A percentile compares a stretch with the other conserved stretches of the same genome.
Evolutionary conservation across 352 stramenopile species (phyloP).

Genomic region (Phytophthora sp.): DNA sequence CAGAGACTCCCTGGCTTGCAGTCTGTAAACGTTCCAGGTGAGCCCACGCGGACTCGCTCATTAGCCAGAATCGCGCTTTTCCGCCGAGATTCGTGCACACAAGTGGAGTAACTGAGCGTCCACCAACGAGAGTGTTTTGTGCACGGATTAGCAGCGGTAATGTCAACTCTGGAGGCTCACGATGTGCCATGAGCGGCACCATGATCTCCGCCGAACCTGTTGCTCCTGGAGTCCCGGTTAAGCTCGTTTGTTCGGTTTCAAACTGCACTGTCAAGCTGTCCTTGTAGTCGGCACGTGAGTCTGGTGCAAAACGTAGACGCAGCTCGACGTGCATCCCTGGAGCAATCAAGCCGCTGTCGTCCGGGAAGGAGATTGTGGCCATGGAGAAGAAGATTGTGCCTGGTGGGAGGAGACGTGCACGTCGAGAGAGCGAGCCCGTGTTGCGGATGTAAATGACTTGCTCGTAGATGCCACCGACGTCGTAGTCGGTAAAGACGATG

Average conservation of each 20-base stretch:
- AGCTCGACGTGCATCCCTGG: constrained; percentile 76
- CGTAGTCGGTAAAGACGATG: constrained; percentile 72
- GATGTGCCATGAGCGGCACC: constrained; percentile 55
- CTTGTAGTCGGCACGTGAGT: constrained; percentile 81
- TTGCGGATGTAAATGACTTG: constrained; percentile 74
- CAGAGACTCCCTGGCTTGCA: constrained; percentile 13
- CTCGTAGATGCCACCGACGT: constrained; percentile 80
- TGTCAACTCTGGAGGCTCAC: constrained; percentile 65
- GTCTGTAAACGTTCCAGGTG: constrained; percentile 38
- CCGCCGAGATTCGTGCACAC: constrained; percentile 68
- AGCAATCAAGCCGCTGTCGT: constrained; percentile 62
- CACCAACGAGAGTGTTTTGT: constrained; percentile 70
- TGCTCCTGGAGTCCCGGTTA: constrained; percentile 24
- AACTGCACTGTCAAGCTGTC: constrained; percentile 64
- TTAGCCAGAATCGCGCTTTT: constrained; percentile 71
- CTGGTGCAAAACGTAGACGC: constrained; percentile 63
- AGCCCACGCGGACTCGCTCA: constrained; percentile 55
- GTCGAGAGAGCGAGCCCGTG: constrained; percentile 54
- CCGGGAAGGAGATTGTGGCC: constrained; percentile 55
- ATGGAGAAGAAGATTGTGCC: constrained; percentile 72
- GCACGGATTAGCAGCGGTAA: constrained; percentile 65
- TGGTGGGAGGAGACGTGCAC: constrained; percentile 68
- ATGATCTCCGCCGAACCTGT: constrained; percentile 33
- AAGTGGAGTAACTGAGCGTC: constrained; percentile 49
- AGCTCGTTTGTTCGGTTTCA: constrained; percentile 41